Percentiles rank a stretch among this genome's conserved stretches.
Conservation (phyloP, 225 moss, liverwort and hornwort species). For the Sphagnum contortum region DNA sequence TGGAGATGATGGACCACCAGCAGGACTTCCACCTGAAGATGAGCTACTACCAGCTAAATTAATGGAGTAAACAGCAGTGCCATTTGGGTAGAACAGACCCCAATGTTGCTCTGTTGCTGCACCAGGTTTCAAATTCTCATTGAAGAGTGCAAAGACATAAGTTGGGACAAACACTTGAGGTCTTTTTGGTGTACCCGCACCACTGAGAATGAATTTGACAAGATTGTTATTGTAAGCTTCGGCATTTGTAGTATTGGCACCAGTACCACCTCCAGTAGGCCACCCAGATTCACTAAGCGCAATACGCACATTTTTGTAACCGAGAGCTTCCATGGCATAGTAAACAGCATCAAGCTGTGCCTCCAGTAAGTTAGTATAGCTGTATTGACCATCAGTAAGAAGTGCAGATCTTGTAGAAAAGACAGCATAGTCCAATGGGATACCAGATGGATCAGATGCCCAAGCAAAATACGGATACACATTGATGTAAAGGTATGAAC, state of each 20-base stretch:
- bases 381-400: conserved; percentile 18
- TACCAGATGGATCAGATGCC: conserved; percentile 37
- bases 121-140: conserved; percentile 32
- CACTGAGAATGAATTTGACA: conserved; percentile 21
- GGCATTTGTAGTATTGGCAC: conserved; percentile 36
- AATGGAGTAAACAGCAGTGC: conserved; percentile 20
- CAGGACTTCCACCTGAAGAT: neutral
- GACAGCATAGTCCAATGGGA: conserved; percentile 54
- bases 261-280: conserved; percentile 57
- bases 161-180: conserved; percentile 38
- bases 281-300: conserved; percentile 70
- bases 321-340: conserved; percentile 39
- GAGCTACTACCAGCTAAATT: neutral
- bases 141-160: conserved; percentile 34
- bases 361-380: conserved; percentile 46
- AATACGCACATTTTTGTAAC: conserved; percentile 41
- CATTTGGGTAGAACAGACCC: conserved; percentile 33
- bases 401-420: conserved; percentile 28
- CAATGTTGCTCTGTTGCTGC: conserved; percentile 32
- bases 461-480: conserved; percentile 75
- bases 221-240: conserved; percentile 36
- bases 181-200: conserved; percentile 21
- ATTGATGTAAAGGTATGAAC: conserved; percentile 51
- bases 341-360: conserved; percentile 67
- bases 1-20: neutral